Evolutionary conservation across 441 rosid genomes (phyloP).

Genomic region (Adansonia gregorii): DNA sequence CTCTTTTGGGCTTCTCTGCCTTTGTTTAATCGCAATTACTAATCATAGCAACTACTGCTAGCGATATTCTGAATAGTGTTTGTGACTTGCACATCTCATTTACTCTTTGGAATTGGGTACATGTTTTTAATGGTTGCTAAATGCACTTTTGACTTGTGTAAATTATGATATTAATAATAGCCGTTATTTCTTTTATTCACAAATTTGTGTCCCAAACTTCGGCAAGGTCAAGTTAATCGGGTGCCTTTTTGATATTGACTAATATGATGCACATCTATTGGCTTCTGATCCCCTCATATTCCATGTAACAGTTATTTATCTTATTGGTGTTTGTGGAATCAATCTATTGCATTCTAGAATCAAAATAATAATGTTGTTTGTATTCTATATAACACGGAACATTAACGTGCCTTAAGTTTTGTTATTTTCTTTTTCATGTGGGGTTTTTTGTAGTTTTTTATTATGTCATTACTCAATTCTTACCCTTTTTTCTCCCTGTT

Average conservation of each 20-base stretch:
- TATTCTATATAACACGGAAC: not conserved
- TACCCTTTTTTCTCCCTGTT: conserved; percentile 23
- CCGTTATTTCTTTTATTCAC: not conserved
- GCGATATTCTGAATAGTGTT: not conserved
- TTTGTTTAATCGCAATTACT: conserved; percentile 3
- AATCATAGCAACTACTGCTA: not conserved
- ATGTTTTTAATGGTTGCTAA: conserved; percentile 12
- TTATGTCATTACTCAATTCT: not conserved
- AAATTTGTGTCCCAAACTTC: not conserved
- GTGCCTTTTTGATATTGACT: conserved; percentile 6
- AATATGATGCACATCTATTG: not conserved
- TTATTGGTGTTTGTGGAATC: not conserved
- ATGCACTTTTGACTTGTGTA: not conserved
- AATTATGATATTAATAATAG: not conserved
- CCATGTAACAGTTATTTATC: not conserved
- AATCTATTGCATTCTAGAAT: conserved; percentile 4
- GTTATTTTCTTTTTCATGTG: not conserved
- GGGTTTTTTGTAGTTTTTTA: not conserved
- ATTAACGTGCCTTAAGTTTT: not conserved
- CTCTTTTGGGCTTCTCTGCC: conserved; percentile 23
- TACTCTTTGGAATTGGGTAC: not conserved
- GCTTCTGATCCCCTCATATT: not conserved
- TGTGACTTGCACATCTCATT: not conserved
- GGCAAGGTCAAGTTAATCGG: not conserved
- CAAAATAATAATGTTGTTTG: not conserved